These are phyloP conservation scores for Histomonas meleagridis DNA, from an alignment of 208 protist genomes.

Conservation along the genomic window DNA sequence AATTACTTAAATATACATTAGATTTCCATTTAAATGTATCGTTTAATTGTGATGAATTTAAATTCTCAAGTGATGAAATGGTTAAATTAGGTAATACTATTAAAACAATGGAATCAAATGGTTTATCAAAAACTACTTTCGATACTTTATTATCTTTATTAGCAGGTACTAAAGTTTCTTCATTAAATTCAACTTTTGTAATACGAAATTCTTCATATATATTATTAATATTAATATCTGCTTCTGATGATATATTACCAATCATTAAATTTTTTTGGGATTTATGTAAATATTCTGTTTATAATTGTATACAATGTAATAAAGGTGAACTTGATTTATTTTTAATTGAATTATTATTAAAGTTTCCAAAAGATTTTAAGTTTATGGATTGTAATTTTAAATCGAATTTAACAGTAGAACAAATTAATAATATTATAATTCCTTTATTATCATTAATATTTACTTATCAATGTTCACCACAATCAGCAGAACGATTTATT, in stretches of 20 bases:
- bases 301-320: conserved; percentile 32
- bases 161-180: background rate
- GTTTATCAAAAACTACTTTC: background rate
- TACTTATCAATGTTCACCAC: background rate
- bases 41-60: background rate
- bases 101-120: background rate
- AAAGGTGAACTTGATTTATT: conserved; percentile 4
- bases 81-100: background rate
- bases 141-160: background rate
- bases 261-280: background rate
- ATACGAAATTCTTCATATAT: background rate
- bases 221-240: background rate
- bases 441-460: background rate
- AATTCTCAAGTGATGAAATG: background rate
- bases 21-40: background rate
- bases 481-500: background rate
- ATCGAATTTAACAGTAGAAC: background rate
- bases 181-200: background rate
- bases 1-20: background rate
- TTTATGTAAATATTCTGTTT: background rate
- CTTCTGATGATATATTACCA: background rate
- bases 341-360: background rate
- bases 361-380: background rate
- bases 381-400: background rate
- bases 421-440: background rate